Evolutionary conservation across 306 rosid species (phyloP).

Genomic region (Ammopiptanthus mongolicus): DNA sequence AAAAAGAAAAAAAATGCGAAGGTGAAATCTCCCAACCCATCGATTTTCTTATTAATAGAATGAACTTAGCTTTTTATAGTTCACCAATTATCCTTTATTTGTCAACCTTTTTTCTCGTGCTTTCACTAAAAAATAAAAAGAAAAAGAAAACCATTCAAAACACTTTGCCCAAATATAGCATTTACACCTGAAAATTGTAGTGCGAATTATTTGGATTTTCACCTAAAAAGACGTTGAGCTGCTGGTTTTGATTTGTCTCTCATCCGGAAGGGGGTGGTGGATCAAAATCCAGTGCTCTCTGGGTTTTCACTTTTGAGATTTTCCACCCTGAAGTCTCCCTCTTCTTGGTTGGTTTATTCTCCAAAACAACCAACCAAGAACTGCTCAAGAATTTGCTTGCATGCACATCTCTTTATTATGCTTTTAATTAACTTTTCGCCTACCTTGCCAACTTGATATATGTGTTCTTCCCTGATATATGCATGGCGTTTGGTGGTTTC

Average conservation of each 20-base stretch:
- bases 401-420: not conserved
- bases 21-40: not conserved
- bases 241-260: slow-evolving; percentile 39
- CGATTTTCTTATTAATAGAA: slow-evolving; percentile 3
- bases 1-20: too few relatives aligned
- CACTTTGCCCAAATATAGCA: slow-evolving; percentile 33
- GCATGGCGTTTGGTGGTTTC: slow-evolving; percentile 14
- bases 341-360: slow-evolving; percentile 36
- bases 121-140: slow-evolving; percentile 28
- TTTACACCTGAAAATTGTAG: slow-evolving; percentile 21
- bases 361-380: slow-evolving; percentile 27
- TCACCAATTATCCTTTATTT: not conserved
- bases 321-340: slow-evolving; percentile 26
- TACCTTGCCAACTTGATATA: not conserved
- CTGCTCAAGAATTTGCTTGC: not conserved
- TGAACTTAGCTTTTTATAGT: slow-evolving; percentile 2
- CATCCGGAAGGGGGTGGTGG: slow-evolving; percentile 6
- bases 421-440: not conserved
- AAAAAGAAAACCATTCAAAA: not conserved
- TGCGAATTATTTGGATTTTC: slow-evolving; percentile 19
- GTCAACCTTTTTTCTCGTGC: slow-evolving; percentile 62
- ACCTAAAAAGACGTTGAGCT: slow-evolving; percentile 37
- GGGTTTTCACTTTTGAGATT: slow-evolving; percentile 17
- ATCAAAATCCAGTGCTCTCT: slow-evolving; percentile 29
- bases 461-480: slow-evolving; percentile 2